Evolutionary conservation across 768 basidiomycete species (phyloP), one percentile per base, ranked within the genome.

Genomic region (Lentinula aciculospora): DNA sequence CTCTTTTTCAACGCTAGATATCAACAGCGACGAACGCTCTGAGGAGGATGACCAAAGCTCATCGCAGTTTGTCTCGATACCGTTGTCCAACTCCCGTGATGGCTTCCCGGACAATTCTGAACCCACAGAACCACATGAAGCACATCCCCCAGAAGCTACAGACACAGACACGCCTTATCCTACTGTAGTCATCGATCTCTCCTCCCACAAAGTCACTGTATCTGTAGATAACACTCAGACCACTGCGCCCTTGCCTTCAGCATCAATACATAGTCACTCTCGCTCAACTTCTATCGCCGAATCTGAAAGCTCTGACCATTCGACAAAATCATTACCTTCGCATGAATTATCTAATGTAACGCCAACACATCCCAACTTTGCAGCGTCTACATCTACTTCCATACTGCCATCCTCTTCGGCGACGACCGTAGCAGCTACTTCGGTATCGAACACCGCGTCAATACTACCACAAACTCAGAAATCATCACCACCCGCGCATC

Each of bases 1-100:
- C 8, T 84, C 84, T 9, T 76, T 84, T 53, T 85, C 84, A 13
- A 86, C 84, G 0, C 72, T 86, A 39, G 76, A 81, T 64, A 80
- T 87, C 42, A 76, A 82, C 50, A 73, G 69, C 4, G 66, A 66
- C 61, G 49, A 57, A 7, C 65, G 67, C 17, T 61, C 67, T 34
- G 29, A 53, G 12, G 63, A 66, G 28, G 47, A 60, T 45, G 8
- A 32, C n/a, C 13, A 13, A 40, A 36, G 60, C 19, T 55, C 63
- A 17, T 53, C 58, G 37, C 62, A 65, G 10, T 63, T 66, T 45
- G 66, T 67, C 32, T 58, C 55, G n/a, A 61, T 68, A 42, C 54
- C 71, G 8, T 53, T 69, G 31, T 66, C 73, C 7, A 65, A 61
- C 25, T 60, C 63, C 53, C 45, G 58, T 32, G 56, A 56, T n/a